Percentiles rank a stretch among this genome's conserved stretches.
Conservation (phyloP, 495 filamentous ascomycete species). For the Tetracladium setigerum region DNA sequence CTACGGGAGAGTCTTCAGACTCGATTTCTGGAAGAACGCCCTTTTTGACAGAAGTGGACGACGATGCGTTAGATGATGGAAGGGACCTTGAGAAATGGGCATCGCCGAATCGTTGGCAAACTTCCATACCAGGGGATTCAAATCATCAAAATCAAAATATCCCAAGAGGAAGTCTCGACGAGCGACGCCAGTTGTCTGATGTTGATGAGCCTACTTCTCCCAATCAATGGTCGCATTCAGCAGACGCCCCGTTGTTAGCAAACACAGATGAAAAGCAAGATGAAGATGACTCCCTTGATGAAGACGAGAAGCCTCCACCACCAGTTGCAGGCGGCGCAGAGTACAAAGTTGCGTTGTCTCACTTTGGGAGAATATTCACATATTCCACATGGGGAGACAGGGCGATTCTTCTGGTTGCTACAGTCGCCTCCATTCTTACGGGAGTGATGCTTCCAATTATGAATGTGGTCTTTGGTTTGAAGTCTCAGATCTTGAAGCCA, state of each 20-base stretch:
- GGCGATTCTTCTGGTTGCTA: conserved; percentile 29
- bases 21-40: too few species aligned
- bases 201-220: background rate
- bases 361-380: conserved; percentile 39
- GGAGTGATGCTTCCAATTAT: conserved; percentile 42
- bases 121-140: too few species aligned
- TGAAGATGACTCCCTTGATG: conserved; percentile 1
- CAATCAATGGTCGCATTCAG: background rate
- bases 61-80: too few species aligned
- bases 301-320: conserved; percentile 15
- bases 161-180: too few species aligned
- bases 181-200: too few species aligned
- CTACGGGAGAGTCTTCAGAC: too few species aligned
- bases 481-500: background rate
- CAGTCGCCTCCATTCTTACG: conserved; percentile 38
- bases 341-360: conserved; percentile 25
- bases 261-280: background rate
- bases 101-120: too few species aligned
- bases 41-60: too few species aligned
- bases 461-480: conserved; percentile 34
- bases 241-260: background rate
- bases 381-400: conserved; percentile 39
- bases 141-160: too few species aligned
- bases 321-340: conserved; percentile 16
- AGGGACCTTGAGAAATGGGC: too few species aligned